A percentile compares a stretch with the other conserved stretches of the same genome.
Evolutionary conservation across 2,329 filamentous ascomycete genomes (phyloP).

Genomic region (Cordyceps pruinosa): DNA sequence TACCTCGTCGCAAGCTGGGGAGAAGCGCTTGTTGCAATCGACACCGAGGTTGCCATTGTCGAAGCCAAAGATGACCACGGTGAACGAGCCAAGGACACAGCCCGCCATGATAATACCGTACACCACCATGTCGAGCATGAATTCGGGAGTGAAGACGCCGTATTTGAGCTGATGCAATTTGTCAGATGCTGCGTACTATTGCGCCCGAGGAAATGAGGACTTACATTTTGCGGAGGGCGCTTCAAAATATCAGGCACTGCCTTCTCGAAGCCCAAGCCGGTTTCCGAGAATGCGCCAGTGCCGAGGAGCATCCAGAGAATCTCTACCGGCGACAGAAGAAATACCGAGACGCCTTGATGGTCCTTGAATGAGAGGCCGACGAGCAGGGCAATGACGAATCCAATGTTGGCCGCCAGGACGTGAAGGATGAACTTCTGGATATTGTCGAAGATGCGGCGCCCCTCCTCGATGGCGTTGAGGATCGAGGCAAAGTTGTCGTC

Average conservation of each 20-base stretch:
- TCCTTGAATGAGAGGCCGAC: slow-evolving; percentile 66
- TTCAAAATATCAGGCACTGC: slow-evolving; percentile 60
- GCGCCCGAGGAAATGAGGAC: too few relatives aligned
- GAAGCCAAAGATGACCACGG: slow-evolving; percentile 50
- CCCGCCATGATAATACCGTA: slow-evolving; percentile 59
- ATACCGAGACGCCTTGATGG: slow-evolving; percentile 53
- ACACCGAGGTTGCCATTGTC: slow-evolving; percentile 47
- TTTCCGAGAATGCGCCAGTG: slow-evolving; percentile 63
- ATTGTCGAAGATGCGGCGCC: slow-evolving; percentile 62
- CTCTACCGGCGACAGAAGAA: slow-evolving; percentile 62
- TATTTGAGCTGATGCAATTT: slow-evolving; percentile 27
- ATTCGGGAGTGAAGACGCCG: slow-evolving; percentile 59
- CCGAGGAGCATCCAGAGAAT: slow-evolving; percentile 73
- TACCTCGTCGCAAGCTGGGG: slow-evolving; percentile 45
- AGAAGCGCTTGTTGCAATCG: slow-evolving; percentile 52
- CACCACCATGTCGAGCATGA: slow-evolving; percentile 55
- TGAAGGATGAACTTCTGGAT: slow-evolving; percentile 66
- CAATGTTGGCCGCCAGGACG: slow-evolving; percentile 59
- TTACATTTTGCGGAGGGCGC: slow-evolving; percentile 55
- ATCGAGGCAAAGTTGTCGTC: slow-evolving; percentile 57
- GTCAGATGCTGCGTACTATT: too few relatives aligned
- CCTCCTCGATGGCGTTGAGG: slow-evolving; percentile 50
- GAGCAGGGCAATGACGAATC: slow-evolving; percentile 58
- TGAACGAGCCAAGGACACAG: slow-evolving; percentile 50
- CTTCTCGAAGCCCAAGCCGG: slow-evolving; percentile 64